Evolutionary conservation across 805 yeast species (phyloP).

Genomic region (Candida sonorensis): DNA sequence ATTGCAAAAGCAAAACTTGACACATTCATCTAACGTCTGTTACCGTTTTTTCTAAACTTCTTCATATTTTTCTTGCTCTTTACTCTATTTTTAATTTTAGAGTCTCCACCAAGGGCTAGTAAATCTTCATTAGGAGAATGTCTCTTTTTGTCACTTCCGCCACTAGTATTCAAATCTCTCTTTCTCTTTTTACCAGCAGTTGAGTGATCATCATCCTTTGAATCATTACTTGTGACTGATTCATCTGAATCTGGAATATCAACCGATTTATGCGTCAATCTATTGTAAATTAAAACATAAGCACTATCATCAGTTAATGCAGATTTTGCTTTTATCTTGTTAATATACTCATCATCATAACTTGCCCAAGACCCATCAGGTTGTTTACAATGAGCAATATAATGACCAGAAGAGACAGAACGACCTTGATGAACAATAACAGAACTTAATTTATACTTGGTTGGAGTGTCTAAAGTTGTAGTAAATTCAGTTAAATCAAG

Average conservation of each 20-base stretch:
- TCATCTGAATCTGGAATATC: neutral
- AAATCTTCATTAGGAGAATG: too few relatives aligned
- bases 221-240: too few relatives aligned
- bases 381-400: conserved; percentile 83
- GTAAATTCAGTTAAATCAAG: conserved; percentile 67
- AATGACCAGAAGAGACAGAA: conserved; percentile 88
- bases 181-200: conserved; percentile 11
- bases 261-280: conserved; percentile 52
- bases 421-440: conserved; percentile 95
- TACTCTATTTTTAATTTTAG: too few relatives aligned
- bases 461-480: conserved; percentile 37
- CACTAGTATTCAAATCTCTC: conserved; percentile 1
- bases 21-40: too few relatives aligned
- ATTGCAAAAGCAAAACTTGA: too few relatives aligned
- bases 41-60: too few relatives aligned
- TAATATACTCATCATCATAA: conserved; percentile 89
- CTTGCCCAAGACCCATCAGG: conserved; percentile 92
- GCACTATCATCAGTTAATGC: conserved; percentile 85
- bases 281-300: conserved; percentile 79
- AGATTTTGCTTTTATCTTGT: conserved; percentile 60
- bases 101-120: too few relatives aligned
- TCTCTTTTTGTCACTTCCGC: neutral
- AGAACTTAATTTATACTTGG: conserved; percentile 63
- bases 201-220: neutral
- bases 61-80: too few relatives aligned